Evolutionary conservation across 192 early-diverging fungal species (phyloP), one percentile per base, ranked within the genome.

Genomic region (Obelidium mucronatum): DNA sequence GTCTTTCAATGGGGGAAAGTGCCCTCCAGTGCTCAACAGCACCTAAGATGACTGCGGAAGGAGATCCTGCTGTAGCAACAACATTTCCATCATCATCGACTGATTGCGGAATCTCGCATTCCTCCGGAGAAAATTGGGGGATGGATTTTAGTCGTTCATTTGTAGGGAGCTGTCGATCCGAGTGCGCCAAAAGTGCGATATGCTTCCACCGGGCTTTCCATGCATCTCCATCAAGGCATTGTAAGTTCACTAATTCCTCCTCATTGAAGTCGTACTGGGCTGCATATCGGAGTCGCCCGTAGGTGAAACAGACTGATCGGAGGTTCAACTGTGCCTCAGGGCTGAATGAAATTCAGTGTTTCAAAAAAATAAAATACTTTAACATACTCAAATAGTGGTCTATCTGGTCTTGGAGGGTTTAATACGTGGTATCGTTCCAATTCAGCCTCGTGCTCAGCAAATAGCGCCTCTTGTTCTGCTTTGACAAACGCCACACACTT

Each of bases 1-100:
- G 8, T 13, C 56, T 5, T 59, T 59, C 56, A 30, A 24, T 13
- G 5, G 5, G 8, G 31, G 4, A 13, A 24, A 59, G 56, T 24
- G 56, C 5, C 56, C 31, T 59, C 56, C 56, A 59, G 56, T 59
- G 56, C 24, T 59, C 56, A 59, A 59, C 24, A 5, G 56, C 56
- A 59, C 24, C 24, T 59, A 13, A 8, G 31, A 59, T 59, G 24
- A 59, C 56, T 13, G 56, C 24, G 24, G 5, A 59, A 5, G 56
- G 56, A 59, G n/a, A 5, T 13, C 24, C 5, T 59, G 56, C 56
- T 13, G n/a, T 24, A 13, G 56, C n/a, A 13, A 24, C 24, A 5
- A 59, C 31, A 33, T 59, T 59, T 59, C 56, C 31, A 33, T 59
- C 8, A n/a, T 24, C n/a, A 59, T 59, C 56, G 8, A 59, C 24